A percentile compares a stretch with the other conserved stretches of the same genome.
These are phyloP conservation scores for Thielaviopsis musarum DNA, from an alignment of 2,329 filamentous ascomycete species.

Conservation along the genomic window DNA sequence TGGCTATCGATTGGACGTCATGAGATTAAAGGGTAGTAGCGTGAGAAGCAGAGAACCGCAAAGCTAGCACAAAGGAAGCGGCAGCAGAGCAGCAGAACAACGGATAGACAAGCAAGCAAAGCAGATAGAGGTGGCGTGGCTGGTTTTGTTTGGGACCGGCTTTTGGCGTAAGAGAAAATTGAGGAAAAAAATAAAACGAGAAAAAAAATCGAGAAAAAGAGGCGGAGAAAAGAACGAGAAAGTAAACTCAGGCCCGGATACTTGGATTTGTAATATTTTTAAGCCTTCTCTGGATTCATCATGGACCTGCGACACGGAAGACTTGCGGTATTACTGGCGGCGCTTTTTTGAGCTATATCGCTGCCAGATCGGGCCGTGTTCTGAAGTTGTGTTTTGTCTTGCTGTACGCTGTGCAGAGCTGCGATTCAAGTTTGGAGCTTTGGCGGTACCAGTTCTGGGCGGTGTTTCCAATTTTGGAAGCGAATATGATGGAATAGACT, in stretches of 20 bases:
- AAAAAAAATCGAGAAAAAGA: not conserved
- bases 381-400: not conserved
- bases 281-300: not conserved
- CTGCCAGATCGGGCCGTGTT: not conserved
- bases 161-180: not conserved
- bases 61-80: not conserved
- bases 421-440: not conserved
- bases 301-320: not conserved
- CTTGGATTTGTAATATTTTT: not conserved
- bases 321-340: not conserved
- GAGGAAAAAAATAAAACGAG: not conserved
- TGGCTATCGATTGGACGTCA: not conserved
- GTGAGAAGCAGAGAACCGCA: not conserved
- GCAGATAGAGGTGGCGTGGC: not conserved
- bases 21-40: not conserved
- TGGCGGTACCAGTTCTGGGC: not conserved
- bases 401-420: not conserved
- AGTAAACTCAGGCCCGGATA: not conserved
- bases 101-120: not conserved
- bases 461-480: not conserved
- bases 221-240: not conserved
- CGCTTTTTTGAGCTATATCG: not conserved
- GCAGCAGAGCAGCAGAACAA: not conserved
- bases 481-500: not conserved
- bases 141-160: not conserved